A percentile compares a stretch with the other conserved stretches of the same genome.
Conservation (phyloP, 768 basidiomycete genomes). For the Butyriboletus loyo region DNA sequence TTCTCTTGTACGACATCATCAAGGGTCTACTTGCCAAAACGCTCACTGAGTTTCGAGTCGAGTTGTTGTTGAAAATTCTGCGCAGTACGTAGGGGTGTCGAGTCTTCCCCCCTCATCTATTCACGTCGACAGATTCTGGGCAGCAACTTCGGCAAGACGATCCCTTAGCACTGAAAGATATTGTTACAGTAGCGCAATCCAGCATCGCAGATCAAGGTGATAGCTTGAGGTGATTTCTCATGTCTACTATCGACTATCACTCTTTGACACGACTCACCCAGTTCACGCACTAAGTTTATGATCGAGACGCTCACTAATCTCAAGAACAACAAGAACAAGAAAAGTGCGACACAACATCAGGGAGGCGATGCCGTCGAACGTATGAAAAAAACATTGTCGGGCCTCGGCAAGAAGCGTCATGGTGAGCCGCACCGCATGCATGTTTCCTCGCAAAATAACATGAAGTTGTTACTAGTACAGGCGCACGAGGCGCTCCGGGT, state of each 20-base stretch:
- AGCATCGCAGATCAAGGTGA: conserved; percentile 56
- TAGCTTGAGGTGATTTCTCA: conserved; percentile 45
- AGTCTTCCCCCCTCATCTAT: not conserved
- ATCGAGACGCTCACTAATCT: conserved; percentile 88
- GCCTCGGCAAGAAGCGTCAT: conserved; percentile 73
- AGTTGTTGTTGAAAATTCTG: conserved; percentile 80
- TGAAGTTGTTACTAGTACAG: conserved; percentile 50
- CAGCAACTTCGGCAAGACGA: conserved; percentile 90
- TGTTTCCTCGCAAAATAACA: not conserved
- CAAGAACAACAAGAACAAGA: conserved; percentile 85
- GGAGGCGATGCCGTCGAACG: conserved; percentile 74
- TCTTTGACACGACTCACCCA: conserved; percentile 29
- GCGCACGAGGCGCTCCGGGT: conserved; percentile 86
- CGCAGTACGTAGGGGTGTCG: conserved; percentile 52
- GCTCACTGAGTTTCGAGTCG: conserved; percentile 78
- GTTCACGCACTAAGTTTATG: conserved; percentile 94
- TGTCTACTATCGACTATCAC: not conserved
- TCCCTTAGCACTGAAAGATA: conserved; percentile 88
- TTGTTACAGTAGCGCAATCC: conserved; percentile 75
- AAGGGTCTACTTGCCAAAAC: conserved; percentile 63
- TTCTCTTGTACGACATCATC: conserved; percentile 89
- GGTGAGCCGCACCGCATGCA: conserved; percentile 37
- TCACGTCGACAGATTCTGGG: conserved; percentile 70
- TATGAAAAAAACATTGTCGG: conserved; percentile 84
- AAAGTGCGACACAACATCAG: conserved; percentile 61